Conservation (phyloP, 345 rosid genomes). For the Eucalyptus polybractea region DNA sequence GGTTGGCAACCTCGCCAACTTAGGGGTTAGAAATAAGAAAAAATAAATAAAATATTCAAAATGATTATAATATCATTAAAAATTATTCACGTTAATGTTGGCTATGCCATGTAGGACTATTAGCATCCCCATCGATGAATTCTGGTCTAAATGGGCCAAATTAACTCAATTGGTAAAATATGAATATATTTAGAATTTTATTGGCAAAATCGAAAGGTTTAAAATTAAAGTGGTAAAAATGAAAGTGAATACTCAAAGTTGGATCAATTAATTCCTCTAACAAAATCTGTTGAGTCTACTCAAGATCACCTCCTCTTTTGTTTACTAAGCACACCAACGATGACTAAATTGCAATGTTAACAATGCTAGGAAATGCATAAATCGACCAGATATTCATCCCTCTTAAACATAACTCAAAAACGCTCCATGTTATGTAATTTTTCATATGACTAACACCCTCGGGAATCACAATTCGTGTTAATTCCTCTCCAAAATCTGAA, state of each 20-base stretch:
- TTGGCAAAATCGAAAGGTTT: no score
- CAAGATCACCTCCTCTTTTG: background rate
- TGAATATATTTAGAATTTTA: no score
- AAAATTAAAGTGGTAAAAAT: no score
- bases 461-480: background rate
- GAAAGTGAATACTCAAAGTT: background rate
- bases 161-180: no score
- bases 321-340: background rate
- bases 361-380: background rate
- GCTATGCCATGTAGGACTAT: rapidly evolving
- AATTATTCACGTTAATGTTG: rapidly evolving
- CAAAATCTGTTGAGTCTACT: background rate
- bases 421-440: background rate
- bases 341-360: background rate
- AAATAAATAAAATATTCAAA: no score
- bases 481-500: background rate
- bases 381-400: background rate
- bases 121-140: rapidly evolving
- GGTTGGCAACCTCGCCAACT: no score
- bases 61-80: no score
- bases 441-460: background rate
- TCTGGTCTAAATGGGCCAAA: rapidly evolving
- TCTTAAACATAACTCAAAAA: background rate
- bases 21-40: no score
- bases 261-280: background rate